phyloP scores from a whole-genome alignment of 768 basidiomycete species.

The Suillus sp. region DNA sequence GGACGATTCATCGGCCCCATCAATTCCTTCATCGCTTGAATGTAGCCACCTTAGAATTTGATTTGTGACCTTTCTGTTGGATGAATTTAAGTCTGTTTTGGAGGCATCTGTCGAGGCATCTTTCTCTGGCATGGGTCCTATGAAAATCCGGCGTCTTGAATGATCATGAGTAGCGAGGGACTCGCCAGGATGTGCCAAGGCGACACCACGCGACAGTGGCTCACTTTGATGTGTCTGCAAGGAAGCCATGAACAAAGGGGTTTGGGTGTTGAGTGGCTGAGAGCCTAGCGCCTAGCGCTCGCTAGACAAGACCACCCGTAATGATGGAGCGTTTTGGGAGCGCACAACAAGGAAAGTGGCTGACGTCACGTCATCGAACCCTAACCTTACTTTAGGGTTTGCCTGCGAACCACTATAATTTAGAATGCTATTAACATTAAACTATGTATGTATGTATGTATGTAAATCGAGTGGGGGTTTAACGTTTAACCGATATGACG shows the following conservation, averaged over 20 bases:
- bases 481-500: slow-evolving; percentile 11
- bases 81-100: slow-evolving; percentile 38
- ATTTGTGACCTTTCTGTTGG: slow-evolving; percentile 29
- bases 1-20: slow-evolving; percentile 42
- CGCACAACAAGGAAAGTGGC: neutral
- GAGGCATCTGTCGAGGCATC: slow-evolving; percentile 51
- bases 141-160: slow-evolving; percentile 58
- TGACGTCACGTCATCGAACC: slow-evolving; percentile 26
- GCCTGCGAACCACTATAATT: neutral
- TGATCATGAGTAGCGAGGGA: slow-evolving; percentile 24
- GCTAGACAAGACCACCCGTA: neutral
- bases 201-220: neutral
- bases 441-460: neutral
- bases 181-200: slow-evolving; percentile 1
- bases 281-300: neutral
- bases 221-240: neutral
- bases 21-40: slow-evolving; percentile 23
- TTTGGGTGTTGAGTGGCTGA: neutral
- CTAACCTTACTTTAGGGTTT: slow-evolving; percentile 19
- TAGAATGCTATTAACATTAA: neutral
- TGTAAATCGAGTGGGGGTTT: slow-evolving; percentile 5
- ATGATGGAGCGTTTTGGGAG: too few relatives aligned
- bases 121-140: slow-evolving; percentile 77
- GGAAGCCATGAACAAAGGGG: neutral
- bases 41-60: slow-evolving; percentile 27